Base-by-base conservation (phyloP, 306 rosid genomes). In the Trifolium pratense region DNA sequence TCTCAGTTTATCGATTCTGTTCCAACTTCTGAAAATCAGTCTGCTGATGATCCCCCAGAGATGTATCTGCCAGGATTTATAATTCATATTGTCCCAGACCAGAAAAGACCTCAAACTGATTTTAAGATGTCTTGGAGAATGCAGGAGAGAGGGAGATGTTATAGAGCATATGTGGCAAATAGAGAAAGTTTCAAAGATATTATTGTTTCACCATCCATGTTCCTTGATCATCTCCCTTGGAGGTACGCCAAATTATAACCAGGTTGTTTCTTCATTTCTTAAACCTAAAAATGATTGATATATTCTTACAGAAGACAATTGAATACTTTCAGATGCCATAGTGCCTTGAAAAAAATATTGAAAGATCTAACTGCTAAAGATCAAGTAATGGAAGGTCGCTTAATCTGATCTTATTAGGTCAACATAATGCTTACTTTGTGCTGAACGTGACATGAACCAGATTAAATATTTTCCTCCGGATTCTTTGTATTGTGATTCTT, bases 191-290 rank as follows among this genome's bases (percentile, higher is more conserved):
- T 90, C 90, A 90, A 80, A 79, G 97, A 93, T 77, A 90, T 93
- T 66, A 55, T 81, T 74, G 96, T 93, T 70, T 87, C 97, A 14
- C 90, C 90, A 43, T 93, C 96, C 48, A 93, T 93, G 98, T 91
- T 93, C 85, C 91, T 93, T n/a, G 98, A 93, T 66, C 98, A 93
- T 86, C 93, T 93, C 31, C 98, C 98, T 65, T 93, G 98, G 98
- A 93, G 98, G 98, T 93, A 87, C 67, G 83, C 42, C 59, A 53
- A 69, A 84, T 77, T 66, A 75, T 75, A 62, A 62, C 25, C 61
- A 32, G 26, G 17, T 61, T 43, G 65, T 79, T 66, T 51, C 29
- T 48, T 75, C 45, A 63, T 70, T 68, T 68, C 11, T 72, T 55
- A 59, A 55, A 21, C 65, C 58, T 56, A 52, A 20, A 4, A 20